phyloP scores from a whole-genome alignment of 2,329 filamentous ascomycete genomes.

The Scleromitrula shiraiana region DNA sequence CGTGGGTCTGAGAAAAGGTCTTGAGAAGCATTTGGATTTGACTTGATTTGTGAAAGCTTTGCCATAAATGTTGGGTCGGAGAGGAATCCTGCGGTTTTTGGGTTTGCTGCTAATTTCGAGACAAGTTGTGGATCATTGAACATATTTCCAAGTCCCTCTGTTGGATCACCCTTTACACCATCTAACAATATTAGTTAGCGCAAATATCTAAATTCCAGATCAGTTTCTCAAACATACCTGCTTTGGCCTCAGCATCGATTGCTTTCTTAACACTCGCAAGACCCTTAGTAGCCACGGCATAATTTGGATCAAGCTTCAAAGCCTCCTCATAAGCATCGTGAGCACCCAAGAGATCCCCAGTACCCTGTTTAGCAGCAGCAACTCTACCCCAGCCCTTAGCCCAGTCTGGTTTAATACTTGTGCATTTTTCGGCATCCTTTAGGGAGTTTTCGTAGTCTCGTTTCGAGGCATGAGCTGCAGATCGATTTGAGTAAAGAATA shows the following conservation, averaged over 20 bases:
- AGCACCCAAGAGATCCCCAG: conserved; percentile 76
- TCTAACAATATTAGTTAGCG: conserved; percentile 20
- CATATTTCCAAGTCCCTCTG: conserved; percentile 76
- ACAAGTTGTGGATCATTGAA: conserved; percentile 90
- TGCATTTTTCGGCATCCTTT: conserved; percentile 86
- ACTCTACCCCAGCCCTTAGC: conserved; percentile 93
- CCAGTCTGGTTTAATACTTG: conserved; percentile 95
- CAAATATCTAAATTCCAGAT: conserved; percentile 1
- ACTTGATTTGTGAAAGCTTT: conserved; percentile 74
- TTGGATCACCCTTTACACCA: conserved; percentile 51
- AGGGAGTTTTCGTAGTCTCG: conserved; percentile 80
- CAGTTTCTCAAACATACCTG: conserved; percentile 25
- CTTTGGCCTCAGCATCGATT: conserved; percentile 67
- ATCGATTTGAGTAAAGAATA: conserved; percentile 96
- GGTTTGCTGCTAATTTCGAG: conserved; percentile 85
- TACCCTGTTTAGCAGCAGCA: conserved; percentile 81
- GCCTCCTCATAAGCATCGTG: conserved; percentile 89
- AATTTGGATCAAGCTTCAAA: conserved; percentile 85
- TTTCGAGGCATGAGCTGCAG: conserved; percentile 79
- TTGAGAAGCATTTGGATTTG: conserved; percentile 72
- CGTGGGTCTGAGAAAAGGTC: conserved; percentile 82
- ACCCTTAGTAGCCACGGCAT: conserved; percentile 87
- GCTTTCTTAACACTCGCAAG: conserved; percentile 79
- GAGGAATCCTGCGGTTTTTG: conserved; percentile 79
- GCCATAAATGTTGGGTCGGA: conserved; percentile 81